Percentiles rank a stretch among this genome's conserved stretches.
Conservation (phyloP, 2,329 filamentous ascomycete species). For the Corinectria fuckeliana region DNA sequence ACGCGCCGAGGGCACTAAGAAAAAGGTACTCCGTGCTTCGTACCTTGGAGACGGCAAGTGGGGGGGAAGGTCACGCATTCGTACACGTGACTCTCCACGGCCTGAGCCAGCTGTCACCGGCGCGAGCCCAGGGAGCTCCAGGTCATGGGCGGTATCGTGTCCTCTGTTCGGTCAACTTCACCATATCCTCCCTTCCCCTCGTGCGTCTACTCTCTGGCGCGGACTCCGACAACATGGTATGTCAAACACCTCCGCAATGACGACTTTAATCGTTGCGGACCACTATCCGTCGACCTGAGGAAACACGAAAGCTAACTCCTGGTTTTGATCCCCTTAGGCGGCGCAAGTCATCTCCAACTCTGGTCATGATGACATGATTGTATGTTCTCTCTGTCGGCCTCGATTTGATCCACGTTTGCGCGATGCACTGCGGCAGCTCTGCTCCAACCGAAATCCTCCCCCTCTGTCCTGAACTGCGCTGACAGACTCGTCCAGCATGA, state of each 20-base stretch:
- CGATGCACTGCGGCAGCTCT: slow-evolving; percentile 8
- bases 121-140: slow-evolving; percentile 32
- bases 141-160: slow-evolving; percentile 39
- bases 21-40: not conserved
- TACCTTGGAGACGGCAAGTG: slow-evolving; percentile 32
- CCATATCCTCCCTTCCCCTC: slow-evolving; percentile 19
- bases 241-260: not conserved
- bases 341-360: slow-evolving; percentile 54
- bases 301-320: slow-evolving; percentile 38
- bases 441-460: not conserved
- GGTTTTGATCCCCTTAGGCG: slow-evolving; percentile 39
- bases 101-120: slow-evolving; percentile 38
- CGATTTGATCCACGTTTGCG: slow-evolving; percentile 13
- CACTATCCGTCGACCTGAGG: not conserved
- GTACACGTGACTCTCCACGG: slow-evolving; percentile 30
- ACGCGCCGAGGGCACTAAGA: slow-evolving; percentile 30
- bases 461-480: slow-evolving; percentile 24
- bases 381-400: slow-evolving; percentile 59
- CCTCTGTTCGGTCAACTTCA: slow-evolving; percentile 34
- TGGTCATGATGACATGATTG: slow-evolving; percentile 98
- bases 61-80: slow-evolving; percentile 25
- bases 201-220: slow-evolving; percentile 24
- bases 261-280: not conserved
- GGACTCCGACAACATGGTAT: slow-evolving; percentile 35
- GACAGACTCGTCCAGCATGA: slow-evolving; percentile 71